Conservation (phyloP, 2,329 filamentous ascomycete genomes). For the Dichotomopilus funicola region DNA sequence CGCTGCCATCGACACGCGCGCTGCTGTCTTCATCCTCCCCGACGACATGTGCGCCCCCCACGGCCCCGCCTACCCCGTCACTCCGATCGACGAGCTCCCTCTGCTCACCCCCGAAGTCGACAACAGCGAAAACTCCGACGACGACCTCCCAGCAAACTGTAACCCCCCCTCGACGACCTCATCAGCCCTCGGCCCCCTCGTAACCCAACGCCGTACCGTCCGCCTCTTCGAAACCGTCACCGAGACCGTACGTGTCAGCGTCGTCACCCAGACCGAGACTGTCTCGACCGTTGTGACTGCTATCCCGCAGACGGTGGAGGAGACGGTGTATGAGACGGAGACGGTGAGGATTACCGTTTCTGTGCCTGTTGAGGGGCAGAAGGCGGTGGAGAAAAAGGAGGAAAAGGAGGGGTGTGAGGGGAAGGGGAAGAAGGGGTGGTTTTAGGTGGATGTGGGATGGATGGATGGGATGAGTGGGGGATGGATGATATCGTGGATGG, state of each 20-base stretch:
- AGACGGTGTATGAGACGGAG: conserved; percentile 22
- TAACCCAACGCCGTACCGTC: conserved; percentile 23
- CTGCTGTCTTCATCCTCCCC: not conserved
- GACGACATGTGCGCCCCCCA: not conserved
- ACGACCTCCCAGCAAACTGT: too few relatives aligned
- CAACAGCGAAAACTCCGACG: too few relatives aligned
- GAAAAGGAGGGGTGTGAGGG: not conserved
- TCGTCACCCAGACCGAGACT: conserved; percentile 21
- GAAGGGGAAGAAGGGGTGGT: conserved; percentile 1
- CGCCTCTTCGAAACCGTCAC: conserved; percentile 26
- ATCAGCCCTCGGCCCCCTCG: conserved; percentile 13
- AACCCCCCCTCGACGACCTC: not conserved
- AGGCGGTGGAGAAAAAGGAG: not conserved
- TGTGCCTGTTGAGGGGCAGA: conserved; percentile 13
- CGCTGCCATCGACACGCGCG: not conserved
- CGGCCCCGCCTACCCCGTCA: conserved; percentile 3
- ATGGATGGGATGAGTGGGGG: too few relatives aligned
- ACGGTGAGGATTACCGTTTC: conserved; percentile 21
- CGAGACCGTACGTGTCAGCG: conserved; percentile 24
- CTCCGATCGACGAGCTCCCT: not conserved
- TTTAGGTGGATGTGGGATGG: not conserved
- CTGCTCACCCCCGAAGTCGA: not conserved
- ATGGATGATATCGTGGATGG: not conserved
- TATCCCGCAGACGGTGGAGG: conserved; percentile 19
- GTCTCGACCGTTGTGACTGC: conserved; percentile 18